Base-by-base conservation (phyloP, 345 rosid genomes). In the Zanthoxylum bungeanum region DNA sequence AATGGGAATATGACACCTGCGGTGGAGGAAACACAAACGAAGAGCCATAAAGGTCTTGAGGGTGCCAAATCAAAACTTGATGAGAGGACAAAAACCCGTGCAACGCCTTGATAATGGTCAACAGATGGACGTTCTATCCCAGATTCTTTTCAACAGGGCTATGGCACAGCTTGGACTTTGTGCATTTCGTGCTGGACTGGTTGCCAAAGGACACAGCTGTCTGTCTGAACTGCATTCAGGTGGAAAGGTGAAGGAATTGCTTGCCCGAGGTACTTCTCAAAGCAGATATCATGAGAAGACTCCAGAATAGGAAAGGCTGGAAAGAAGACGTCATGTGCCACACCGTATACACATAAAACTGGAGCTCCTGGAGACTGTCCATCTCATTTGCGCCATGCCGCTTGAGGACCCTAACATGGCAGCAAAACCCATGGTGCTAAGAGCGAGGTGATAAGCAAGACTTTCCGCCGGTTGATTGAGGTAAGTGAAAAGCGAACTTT, bases 111-210 rank as follows among this genome's bases (percentile, higher is more conserved):
- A 95, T 33, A 91, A 81, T 61, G 82, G 92, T 64, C 98, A 92
- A 75, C 89, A 83, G 51, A 87, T 91, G 95, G 99, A 95, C 69
- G 84, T 95, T 81, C 89, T 93, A 49, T 92, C 91, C 9, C 99
- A 95, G 78, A 95, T 95, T 47, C 98, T 95, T 42, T 95, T 86
- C 72, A 95, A 95, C 79, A 85, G 99, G 79, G 86, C 96, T 16
- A 92, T 92, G 99, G 98, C 99, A 4, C 98, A 95, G 75, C 88
- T 95, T 69, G 99, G 99, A 65, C 85, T 95, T 25, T 95, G 99
- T 78, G 93, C 98, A 17, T 92, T 95, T 73, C 85, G 93, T 49
- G 83, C 79, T 81, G 98, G 97, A 51, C 80, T 95, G 74, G 81
- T 87, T 66, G 68, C 88, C 21, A 98, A 92, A 73, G 90, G 80